A percentile compares a stretch with the other conserved stretches of the same genome.
Conservation (phyloP, 2,329 filamentous ascomycete genomes). For the Verruconis gallopava region DNA sequence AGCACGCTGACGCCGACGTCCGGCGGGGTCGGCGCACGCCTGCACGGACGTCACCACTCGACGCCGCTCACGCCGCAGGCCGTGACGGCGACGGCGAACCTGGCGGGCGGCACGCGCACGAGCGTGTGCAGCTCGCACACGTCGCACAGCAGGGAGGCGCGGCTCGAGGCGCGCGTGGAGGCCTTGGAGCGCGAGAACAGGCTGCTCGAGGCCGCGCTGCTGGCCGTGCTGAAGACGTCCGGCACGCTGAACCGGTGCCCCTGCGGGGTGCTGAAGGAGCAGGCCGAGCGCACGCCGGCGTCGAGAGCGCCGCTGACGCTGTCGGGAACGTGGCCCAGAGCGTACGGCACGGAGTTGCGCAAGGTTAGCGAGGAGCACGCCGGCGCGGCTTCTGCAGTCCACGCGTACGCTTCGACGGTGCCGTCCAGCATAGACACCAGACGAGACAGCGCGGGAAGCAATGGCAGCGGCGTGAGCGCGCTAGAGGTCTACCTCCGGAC, state of each 20-base stretch:
- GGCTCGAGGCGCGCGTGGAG: conserved; percentile 22
- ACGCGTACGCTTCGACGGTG: conserved; percentile 7
- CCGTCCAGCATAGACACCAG: conserved; percentile 14
- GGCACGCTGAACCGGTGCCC: conserved; percentile 20
- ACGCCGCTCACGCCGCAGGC: conserved; percentile 1
- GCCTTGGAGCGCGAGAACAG: conserved; percentile 27
- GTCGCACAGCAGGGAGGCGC: not conserved
- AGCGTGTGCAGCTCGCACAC: not conserved
- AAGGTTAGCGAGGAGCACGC: not conserved
- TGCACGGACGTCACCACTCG: not conserved
- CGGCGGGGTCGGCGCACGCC: not conserved
- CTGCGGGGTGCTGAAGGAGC: conserved; percentile 8
- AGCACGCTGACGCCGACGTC: not conserved
- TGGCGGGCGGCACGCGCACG: not conserved
- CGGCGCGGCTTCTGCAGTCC: not conserved
- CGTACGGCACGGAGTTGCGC: not conserved
- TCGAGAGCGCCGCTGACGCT: not conserved
- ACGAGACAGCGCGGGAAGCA: conserved; percentile 15
- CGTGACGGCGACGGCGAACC: not conserved
- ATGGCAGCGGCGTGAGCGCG: conserved; percentile 19
- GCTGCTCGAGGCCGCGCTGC: conserved; percentile 26
- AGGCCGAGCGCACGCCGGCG: not conserved
- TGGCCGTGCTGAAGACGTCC: conserved; percentile 26
- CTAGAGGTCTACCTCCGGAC: conserved; percentile 25
- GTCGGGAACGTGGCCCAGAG: not conserved